Base-by-base conservation (phyloP, 208 protist species). In the Phytomonas francai region DNA sequence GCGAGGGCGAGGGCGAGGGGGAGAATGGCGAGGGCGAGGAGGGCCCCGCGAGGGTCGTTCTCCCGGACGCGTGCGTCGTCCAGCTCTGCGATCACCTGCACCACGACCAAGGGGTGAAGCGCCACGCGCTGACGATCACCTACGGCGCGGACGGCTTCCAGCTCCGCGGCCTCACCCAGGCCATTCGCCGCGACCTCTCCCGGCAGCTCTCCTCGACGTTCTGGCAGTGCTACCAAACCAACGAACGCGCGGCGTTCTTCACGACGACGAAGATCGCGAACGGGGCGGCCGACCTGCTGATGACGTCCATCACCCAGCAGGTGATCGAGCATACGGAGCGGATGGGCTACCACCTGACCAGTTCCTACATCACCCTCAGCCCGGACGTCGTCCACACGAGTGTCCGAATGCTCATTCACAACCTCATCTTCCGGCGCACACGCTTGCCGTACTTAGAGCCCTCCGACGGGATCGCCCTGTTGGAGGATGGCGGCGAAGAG, bases 141-240 rank as follows among this genome's bases (percentile, higher is more conserved):
- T 95, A 84, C 75, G 89, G 89, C 33, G 78, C 84, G 22, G 85
- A 95, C 70, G 89, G 89, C 27, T 95, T 92, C 65, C 77, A 87
- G 45, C 71, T 95, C 31, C 89, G 89, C 29, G 34, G 33, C 49
- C 81, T 95, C 56, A 85, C 85, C 22, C 81, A 79, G 58, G 66
- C 76, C 72, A 91, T 95, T 36, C 86, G 89, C 22, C 63, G 76
- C 29, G 89, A 95, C 63, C 65, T 95, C 36, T 81, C 91, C 59
- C 34, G 31, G 63, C 85, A 90, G 73, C 79, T 95, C 6, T 91
- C 86, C 61, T 92, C 86, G 6, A 95, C 89, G 5, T 95, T 91
- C 71, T 95, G 89, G 87, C 89, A 95, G 75, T 89, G 83, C 76
- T 92, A 92, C 65, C 89, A 94, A 71, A 94, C 89, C 1, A 87